Base-by-base conservation (phyloP, 2,329 filamentous ascomycete species). In the Aureobasidium sp. region DNA sequence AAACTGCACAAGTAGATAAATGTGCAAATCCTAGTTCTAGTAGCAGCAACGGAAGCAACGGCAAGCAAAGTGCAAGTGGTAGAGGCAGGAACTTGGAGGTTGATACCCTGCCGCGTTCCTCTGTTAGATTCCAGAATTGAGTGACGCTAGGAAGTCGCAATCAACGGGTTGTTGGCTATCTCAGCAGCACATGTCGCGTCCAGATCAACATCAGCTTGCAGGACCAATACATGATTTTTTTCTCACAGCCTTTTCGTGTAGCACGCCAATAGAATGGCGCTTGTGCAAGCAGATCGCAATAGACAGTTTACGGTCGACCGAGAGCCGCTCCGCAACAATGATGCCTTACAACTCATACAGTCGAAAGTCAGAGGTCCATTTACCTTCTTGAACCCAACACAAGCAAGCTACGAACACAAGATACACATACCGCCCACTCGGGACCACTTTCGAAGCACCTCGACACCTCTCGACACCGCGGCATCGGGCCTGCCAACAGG, bases 331-430 rank as follows among this genome's bases (percentile, higher is more conserved):
- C 65, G 61, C 29, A 48, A 70, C 42, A 61, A 67, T 20, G 26
- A 63, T 8, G 39, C 61, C 8, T 65, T 75, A 13, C 62, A 66
- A 1, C 66, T 73, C 55, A 63, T 70, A 34, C 42, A 66, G 15
- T 51, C 67, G 37, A 67, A 63, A 46, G 62, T 72, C 46, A 64
- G 65, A 29, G 80, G 80, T 0, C 78, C 80, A 10, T 64, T 82
- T 26, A 62, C 70, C 1, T 81, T 79, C 65, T 70, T 82, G 46
- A 82, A 83, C 64, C 80, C 81, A 5, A 84, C 81, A 1, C 69
- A 68, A 59, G 77, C 77, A 6, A 70, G 71, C 52, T 75, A 73
- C 64, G 62, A 66, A 9, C 58, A 61, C 41, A 29, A 37, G 17
- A 46, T 55, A 52, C 15, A n/a, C 27, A 15, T 32, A 42, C 15